Evolutionary conservation across 352 stramenopile species (phyloP).

Genomic region (Pythium monospermum): DNA sequence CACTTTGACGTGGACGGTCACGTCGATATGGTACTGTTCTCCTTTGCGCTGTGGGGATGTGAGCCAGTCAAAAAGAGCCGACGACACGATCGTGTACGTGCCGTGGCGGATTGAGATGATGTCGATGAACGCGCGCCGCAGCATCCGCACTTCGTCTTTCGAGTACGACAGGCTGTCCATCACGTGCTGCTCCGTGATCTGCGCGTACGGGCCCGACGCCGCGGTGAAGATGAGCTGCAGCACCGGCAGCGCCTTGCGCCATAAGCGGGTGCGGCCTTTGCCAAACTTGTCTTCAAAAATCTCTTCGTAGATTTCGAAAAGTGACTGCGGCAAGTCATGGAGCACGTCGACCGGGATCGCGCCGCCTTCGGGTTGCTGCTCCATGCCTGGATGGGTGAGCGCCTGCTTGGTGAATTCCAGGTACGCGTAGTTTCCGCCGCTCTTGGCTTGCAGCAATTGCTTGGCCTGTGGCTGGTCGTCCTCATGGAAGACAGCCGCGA

Average conservation of each 20-base stretch:
- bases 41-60: conserved; percentile 39
- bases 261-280: conserved; percentile 62
- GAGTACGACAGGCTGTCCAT: conserved; percentile 50
- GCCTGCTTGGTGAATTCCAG: conserved; percentile 78
- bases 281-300: conserved; percentile 89
- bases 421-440: conserved; percentile 71
- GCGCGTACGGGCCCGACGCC: conserved; percentile 60
- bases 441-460: conserved; percentile 59
- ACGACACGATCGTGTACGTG: conserved; percentile 67
- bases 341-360: conserved; percentile 62
- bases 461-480: conserved; percentile 39
- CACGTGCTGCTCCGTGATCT: conserved; percentile 64
- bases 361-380: conserved; percentile 29
- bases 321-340: conserved; percentile 65
- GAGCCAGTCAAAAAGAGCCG: conserved; percentile 67
- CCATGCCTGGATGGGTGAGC: conserved; percentile 63
- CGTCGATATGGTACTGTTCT: conserved; percentile 64
- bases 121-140: conserved; percentile 73
- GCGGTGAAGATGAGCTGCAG: conserved; percentile 68
- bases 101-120: conserved; percentile 60
- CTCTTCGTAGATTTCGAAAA: conserved; percentile 80
- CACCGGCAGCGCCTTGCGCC: conserved; percentile 68
- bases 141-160: conserved; percentile 58
- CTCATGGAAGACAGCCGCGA: conserved; percentile 42
- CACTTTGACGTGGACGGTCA: conserved; percentile 37